Conservation (phyloP, 345 rosid species). For the Linum lewisii region DNA sequence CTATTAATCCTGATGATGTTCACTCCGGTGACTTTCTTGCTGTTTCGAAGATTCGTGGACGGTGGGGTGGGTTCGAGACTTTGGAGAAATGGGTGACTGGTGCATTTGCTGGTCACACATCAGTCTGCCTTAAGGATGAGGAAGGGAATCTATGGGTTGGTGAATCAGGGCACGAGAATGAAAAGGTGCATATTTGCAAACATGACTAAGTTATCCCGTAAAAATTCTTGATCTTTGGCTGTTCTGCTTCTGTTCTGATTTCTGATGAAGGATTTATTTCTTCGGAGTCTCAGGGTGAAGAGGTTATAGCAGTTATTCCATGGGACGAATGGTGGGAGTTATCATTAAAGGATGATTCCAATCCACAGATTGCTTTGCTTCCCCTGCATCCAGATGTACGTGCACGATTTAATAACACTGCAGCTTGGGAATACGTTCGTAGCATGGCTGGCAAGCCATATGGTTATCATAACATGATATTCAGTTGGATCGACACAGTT, state of each 20-base stretch:
- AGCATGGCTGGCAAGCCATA: slow-evolving; percentile 98
- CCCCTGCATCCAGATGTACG: slow-evolving; percentile 77
- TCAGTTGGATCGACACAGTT: slow-evolving; percentile 95
- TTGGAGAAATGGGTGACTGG: slow-evolving; percentile 99
- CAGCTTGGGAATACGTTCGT: slow-evolving; percentile 92
- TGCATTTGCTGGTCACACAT: slow-evolving; percentile 97
- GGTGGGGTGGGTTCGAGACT: slow-evolving; percentile 99
- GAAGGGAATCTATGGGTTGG: slow-evolving; percentile 96
- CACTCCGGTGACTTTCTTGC: slow-evolving; percentile 91
- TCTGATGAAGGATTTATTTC: slow-evolving; percentile 4
- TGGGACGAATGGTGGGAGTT: slow-evolving; percentile 99
- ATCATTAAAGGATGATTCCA: slow-evolving; percentile 71
- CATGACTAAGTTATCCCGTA: not conserved
- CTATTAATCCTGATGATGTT: slow-evolving; percentile 66
- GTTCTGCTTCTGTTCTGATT: not conserved
- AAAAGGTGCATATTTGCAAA: slow-evolving; percentile 42
- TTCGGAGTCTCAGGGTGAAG: slow-evolving; percentile 65
- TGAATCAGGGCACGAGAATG: slow-evolving; percentile 98
- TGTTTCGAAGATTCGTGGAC: slow-evolving; percentile 83
- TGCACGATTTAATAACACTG: slow-evolving; percentile 65
- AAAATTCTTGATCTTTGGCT: too few relatives aligned
- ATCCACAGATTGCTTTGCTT: slow-evolving; percentile 88
- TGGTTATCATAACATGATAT: slow-evolving; percentile 99
- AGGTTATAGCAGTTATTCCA: slow-evolving; percentile 70
- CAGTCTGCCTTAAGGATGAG: slow-evolving; percentile 94